These are phyloP conservation scores for Cercospora zeina DNA, from an alignment of 2,329 filamentous ascomycete species.

Conservation along the genomic window DNA sequence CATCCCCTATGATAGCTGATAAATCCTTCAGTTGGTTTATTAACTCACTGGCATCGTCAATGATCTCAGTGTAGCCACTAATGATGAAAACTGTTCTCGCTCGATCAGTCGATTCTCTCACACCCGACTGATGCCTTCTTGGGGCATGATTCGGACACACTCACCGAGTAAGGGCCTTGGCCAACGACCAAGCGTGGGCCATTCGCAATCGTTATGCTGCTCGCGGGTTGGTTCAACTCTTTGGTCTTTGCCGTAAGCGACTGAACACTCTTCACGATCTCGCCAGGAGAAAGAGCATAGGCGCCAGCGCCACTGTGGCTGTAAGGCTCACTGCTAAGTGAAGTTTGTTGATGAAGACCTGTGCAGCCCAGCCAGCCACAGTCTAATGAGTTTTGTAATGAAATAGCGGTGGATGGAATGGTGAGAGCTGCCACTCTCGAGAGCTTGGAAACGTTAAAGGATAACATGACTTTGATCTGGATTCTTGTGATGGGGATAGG, in stretches of 20 bases:
- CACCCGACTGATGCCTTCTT: no score
- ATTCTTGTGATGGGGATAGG: not conserved
- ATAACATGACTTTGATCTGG: not conserved
- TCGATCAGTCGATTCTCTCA: no score
- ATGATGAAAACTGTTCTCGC: no score
- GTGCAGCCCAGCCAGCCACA: slow-evolving; percentile 2
- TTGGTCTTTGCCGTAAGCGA: not conserved
- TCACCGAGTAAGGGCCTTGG: not conserved
- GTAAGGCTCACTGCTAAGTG: not conserved
- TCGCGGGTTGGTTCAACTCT: not conserved
- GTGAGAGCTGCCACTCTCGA: not conserved
- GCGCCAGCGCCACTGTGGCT: not conserved
- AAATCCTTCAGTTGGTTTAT: not conserved
- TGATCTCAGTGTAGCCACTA: not conserved
- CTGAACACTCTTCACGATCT: not conserved
- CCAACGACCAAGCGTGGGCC: not conserved
- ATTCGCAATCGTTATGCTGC: not conserved
- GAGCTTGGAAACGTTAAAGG: not conserved
- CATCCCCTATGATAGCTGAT: not conserved
- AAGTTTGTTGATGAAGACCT: not conserved
- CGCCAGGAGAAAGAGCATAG: not conserved
- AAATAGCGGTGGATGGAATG: not conserved
- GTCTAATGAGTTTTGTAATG: not conserved
- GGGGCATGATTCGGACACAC: no score
- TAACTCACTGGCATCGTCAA: not conserved